Conservation (phyloP, 306 rosid species). For the Trichosanthes cucumerina region DNA sequence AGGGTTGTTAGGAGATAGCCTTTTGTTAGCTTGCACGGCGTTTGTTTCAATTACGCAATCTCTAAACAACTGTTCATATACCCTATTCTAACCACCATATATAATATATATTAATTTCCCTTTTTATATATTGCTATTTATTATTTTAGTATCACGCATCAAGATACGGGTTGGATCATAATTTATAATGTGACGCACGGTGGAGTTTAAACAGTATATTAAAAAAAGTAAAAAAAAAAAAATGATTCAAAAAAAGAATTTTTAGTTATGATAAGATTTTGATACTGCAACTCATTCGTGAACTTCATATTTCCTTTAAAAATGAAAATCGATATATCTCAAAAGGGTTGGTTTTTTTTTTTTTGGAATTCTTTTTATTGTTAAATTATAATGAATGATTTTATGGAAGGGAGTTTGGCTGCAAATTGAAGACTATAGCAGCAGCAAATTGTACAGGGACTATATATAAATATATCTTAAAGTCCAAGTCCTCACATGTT, state of each 20-base stretch:
- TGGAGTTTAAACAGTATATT: background rate
- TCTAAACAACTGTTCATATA: background rate
- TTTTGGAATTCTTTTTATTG: no score
- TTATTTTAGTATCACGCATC: background rate
- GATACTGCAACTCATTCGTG: background rate
- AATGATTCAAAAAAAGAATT: background rate
- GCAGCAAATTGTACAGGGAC: background rate
- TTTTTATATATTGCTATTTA: background rate
- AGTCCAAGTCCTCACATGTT: no score
- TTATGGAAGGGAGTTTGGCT: background rate
- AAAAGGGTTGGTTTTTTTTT: no score
- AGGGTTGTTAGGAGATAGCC: background rate
- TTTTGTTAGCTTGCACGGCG: background rate
- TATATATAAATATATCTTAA: background rate
- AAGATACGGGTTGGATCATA: background rate
- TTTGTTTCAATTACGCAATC: background rate
- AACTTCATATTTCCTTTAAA: no score
- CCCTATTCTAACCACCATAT: background rate
- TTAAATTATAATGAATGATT: no score
- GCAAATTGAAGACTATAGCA: background rate
- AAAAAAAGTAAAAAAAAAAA: background rate
- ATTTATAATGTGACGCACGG: background rate
- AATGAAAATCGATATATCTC: no score
- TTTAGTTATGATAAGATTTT: background rate
- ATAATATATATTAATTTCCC: background rate